phyloP scores from a whole-genome alignment of 2,329 filamentous ascomycete species.

The Monosporascus ibericus region DNA sequence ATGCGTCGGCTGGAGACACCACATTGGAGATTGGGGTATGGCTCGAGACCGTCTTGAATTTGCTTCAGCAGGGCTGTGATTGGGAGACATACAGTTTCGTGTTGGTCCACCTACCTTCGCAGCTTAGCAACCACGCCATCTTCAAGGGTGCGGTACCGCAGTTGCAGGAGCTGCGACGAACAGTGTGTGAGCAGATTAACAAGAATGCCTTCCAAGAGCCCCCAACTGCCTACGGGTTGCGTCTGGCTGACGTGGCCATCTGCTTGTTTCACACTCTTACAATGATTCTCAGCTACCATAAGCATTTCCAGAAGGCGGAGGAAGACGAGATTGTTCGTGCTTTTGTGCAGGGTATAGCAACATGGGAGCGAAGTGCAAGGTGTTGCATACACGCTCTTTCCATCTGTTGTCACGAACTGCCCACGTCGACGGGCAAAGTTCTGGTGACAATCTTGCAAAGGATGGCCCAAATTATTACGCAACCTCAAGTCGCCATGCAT shows the following conservation, averaged over 20 bases:
- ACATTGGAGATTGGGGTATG: conserved; percentile 59
- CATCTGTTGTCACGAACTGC: conserved; percentile 91
- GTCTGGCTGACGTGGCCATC: conserved; percentile 81
- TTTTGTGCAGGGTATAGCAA: conserved; percentile 78
- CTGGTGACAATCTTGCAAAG: conserved; percentile 82
- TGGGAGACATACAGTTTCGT: conserved; percentile 95
- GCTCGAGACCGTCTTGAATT: conserved; percentile 69
- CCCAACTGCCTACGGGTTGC: conserved; percentile 69
- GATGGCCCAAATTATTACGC: conserved; percentile 94
- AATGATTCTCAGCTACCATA: conserved; percentile 85
- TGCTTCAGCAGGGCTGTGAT: conserved; percentile 69
- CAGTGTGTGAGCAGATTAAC: conserved; percentile 79
- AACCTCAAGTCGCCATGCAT: conserved; percentile 84
- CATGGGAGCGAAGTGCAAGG: conserved; percentile 81
- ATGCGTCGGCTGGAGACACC: conserved; percentile 20
- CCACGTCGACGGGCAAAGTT: conserved; percentile 77
- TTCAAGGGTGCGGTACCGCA: conserved; percentile 70
- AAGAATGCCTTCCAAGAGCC: conserved; percentile 75
- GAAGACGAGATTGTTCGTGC: conserved; percentile 84
- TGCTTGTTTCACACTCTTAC: conserved; percentile 84
- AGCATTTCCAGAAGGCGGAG: conserved; percentile 74
- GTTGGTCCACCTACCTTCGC: conserved; percentile 77
- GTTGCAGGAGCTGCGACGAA: conserved; percentile 66
- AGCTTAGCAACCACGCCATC: conserved; percentile 83
- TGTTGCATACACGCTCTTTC: conserved; percentile 92